These are phyloP conservation scores for Aspergillus carbonarius DNA, from an alignment of 2,329 filamentous ascomycete genomes.

Conservation along the genomic window DNA sequence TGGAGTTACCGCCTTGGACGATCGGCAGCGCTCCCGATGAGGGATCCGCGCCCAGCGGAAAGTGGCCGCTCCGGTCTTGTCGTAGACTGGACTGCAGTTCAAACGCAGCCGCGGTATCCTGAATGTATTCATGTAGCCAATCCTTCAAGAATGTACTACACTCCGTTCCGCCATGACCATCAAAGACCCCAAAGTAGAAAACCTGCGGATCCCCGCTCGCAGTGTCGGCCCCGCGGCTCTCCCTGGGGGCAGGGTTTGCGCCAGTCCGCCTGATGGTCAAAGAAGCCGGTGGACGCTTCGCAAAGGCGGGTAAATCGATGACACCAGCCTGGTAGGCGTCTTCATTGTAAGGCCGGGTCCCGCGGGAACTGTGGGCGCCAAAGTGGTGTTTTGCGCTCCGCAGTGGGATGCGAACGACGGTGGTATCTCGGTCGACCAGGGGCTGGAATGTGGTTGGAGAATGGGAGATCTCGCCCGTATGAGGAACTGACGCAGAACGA, in stretches of 20 bases:
- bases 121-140: conserved; percentile 82
- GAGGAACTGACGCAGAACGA: conserved; percentile 77
- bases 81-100: conserved; percentile 74
- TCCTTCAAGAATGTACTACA: conserved; percentile 86
- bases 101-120: conserved; percentile 74
- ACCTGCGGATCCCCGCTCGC: conserved; percentile 88
- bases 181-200: conserved; percentile 96
- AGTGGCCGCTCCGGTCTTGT: conserved; percentile 27
- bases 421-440: conserved; percentile 72
- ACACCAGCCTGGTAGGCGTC: conserved; percentile 93
- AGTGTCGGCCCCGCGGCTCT: conserved; percentile 68
- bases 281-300: conserved; percentile 72
- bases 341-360: conserved; percentile 85
- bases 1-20: conserved; percentile 54
- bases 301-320: conserved; percentile 89
- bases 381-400: conserved; percentile 96
- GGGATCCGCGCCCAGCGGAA: conserved; percentile 15
- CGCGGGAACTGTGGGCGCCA: conserved; percentile 74
- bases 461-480: conserved; percentile 54
- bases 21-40: conserved; percentile 44
- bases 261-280: conserved; percentile 45
- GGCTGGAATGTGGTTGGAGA: conserved; percentile 61
- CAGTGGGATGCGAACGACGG: conserved; percentile 90
- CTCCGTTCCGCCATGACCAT: conserved; percentile 88
- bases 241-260: conserved; percentile 26